Conservation (phyloP, 352 stramenopile species). For the Globisporangium barbulae region DNA sequence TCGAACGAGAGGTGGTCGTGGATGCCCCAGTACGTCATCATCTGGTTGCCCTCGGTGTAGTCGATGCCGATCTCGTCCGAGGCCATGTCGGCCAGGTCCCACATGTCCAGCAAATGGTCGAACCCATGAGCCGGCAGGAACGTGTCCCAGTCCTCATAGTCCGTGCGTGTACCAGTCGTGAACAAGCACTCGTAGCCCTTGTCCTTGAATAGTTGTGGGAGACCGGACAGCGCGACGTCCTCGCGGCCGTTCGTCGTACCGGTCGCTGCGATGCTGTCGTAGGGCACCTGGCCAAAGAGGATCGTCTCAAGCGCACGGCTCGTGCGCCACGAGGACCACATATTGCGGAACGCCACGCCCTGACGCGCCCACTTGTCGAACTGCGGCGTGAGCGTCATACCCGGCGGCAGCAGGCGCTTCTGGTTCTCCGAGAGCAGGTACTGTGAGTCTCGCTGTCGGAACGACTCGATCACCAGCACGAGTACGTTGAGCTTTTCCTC, state of each 20-base stretch:
- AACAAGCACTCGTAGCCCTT: conserved; percentile 68
- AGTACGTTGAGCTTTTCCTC: conserved; percentile 57
- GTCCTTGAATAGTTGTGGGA: conserved; percentile 53
- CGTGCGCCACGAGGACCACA: conserved; percentile 69
- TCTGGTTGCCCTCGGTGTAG: conserved; percentile 43
- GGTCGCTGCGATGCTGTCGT: conserved; percentile 51
- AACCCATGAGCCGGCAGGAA: conserved; percentile 63
- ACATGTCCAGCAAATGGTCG: conserved; percentile 39
- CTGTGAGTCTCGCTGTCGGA: conserved; percentile 52
- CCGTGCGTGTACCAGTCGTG: conserved; percentile 46
- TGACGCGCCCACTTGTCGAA: conserved; percentile 57
- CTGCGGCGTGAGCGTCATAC: conserved; percentile 56
- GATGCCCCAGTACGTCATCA: conserved; percentile 66
- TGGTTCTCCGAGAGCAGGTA: conserved; percentile 37
- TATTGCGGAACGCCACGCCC: conserved; percentile 48
- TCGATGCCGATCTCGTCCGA: conserved; percentile 48
- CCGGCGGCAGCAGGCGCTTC: conserved; percentile 21
- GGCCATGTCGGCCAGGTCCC: conserved; percentile 40
- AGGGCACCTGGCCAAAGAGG: conserved; percentile 60
- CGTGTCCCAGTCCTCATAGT: conserved; percentile 61
- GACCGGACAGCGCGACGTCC: conserved; percentile 34
- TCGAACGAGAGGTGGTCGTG: conserved; percentile 69
- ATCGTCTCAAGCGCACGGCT: conserved; percentile 66
- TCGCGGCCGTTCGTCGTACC: conserved; percentile 39
- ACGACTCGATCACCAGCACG: conserved; percentile 65